Evolutionary conservation across 2,329 filamentous ascomycete species (phyloP), one percentile per base, ranked within the genome.

Genomic region (Zymoseptoria passerinii): DNA sequence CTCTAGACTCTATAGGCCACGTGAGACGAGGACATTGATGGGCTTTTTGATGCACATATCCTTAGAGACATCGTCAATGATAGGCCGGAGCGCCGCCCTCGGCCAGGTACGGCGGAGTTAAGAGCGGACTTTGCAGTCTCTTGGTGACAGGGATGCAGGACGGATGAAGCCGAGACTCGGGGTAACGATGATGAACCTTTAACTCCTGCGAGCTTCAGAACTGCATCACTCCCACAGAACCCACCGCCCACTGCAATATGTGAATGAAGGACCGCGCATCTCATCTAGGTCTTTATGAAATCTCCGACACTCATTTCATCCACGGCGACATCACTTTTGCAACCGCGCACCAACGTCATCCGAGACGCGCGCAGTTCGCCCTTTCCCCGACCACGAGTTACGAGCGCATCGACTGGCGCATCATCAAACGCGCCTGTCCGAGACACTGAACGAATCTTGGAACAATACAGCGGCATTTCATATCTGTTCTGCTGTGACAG

Each of bases 1-100:
- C 28, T 28, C 27, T 60, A 48, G 10, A 16, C 16, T 5, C 35
- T 44, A 44, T 16, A 44, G 18, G 51, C 49, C 35, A 50, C 16
- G 10, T 56, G 53, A 48, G 28, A 28, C 27, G 19, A 52, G 28
- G 44, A 63, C 59, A 48, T 55, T 58, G 55, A 63, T 57, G 58
- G 60, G 13, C 49, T 50, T 18, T 50, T 20, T 16, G 10, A 23
- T 23, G 35, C 3, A 44, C 35, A 16, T 16, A 6, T 44, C 35
- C 13, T 44, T 10, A n/a, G 13, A 44, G 35, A 13, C 16, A 44
- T 44, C 35, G 35, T 44, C 0, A 16, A 16, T 44, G 35, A 44
- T 44, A 44, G 35, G 35, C 35, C 35, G 16, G 16, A 44, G n/a
- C 4, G 23, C 23, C 23, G 35, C n/a, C 35, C 35, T 44, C 35